These are phyloP conservation scores for Atkinsonella hypoxylon DNA, from an alignment of 2,329 filamentous ascomycete genomes.

Conservation along the genomic window DNA sequence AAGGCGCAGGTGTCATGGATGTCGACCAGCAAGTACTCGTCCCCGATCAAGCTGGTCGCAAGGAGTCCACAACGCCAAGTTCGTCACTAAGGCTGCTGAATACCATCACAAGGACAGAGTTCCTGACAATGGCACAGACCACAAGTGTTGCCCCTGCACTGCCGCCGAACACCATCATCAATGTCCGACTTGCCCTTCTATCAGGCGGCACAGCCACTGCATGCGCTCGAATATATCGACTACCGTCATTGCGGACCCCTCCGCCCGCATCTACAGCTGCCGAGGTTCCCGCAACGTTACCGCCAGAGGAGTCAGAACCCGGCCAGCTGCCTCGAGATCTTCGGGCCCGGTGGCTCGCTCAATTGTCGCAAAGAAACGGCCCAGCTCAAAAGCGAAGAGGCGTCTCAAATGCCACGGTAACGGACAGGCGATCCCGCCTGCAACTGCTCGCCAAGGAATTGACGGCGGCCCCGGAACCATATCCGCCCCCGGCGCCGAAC, in stretches of 20 bases:
- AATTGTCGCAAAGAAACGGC: conserved; percentile 22
- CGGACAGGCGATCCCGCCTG: conserved; percentile 26
- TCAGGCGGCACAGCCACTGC: conserved; percentile 57
- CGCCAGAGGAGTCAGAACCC: conserved; percentile 11
- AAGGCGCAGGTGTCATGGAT: conserved; percentile 19
- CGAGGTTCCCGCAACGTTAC: conserved; percentile 35
- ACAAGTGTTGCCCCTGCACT: conserved; percentile 15
- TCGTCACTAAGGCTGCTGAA: conserved; percentile 11
- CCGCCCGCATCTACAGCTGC: conserved; percentile 20
- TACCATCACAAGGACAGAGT: conserved; percentile 16
- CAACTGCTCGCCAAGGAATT: conserved; percentile 37
- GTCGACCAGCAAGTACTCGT: conserved; percentile 13
- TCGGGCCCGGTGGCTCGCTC: conserved; percentile 59
- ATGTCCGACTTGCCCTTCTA: conserved; percentile 54
- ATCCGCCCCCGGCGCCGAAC: conserved; percentile 24
- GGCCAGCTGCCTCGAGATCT: conserved; percentile 33
- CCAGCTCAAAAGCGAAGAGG: background rate
- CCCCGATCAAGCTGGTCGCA: background rate
- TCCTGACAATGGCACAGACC: conserved; percentile 17
- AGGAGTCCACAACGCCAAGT: background rate
- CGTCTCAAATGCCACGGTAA: conserved; percentile 7
- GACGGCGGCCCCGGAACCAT: conserved; percentile 21
- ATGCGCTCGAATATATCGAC: conserved; percentile 75
- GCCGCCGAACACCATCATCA: conserved; percentile 33
- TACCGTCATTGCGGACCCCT: conserved; percentile 34